Evolutionary conservation across 441 rosid genomes (phyloP), one percentile per base, ranked within the genome.

Genomic region (Eutrema salsugineum): DNA sequence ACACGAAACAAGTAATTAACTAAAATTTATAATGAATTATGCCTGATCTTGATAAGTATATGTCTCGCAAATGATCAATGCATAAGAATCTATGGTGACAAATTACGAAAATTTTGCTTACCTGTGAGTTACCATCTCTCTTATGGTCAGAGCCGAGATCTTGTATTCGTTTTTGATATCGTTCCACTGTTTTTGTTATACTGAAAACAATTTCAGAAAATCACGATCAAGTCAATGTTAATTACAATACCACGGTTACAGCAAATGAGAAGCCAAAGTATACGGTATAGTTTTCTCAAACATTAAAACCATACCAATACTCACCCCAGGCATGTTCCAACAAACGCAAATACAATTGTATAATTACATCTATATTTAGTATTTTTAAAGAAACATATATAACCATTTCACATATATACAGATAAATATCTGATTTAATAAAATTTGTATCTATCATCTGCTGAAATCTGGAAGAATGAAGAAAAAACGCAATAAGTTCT

Each of bases 111-210:
- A 12, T 2, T 33, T 14, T 24, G n/a, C 1, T 58, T 15, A 88
- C 97, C 93, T 80, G 82, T 72, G 80, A 57, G 53, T 72, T 56
- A 36, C 75, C 83, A 55, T 71, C 72, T 59, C 55, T 33, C 67
- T 75, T 78, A 63, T 47, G 56, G 71, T 40, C 71, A 67, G 60
- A 60, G 57, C 82, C 91, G 7, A 38, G 75, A 60, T 84, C 87
- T 79, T 79, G 88, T 50, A 83, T 46, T 70, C 81, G 87, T 77
- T 70, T 88, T 54, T 86, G 89, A 71, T 93, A 93, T 16, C 90
- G 78, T 58, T 93, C 98, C 71, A 93, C 81, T 10, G 84, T 88
- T 74, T 71, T 86, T 54, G 68, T 78, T 73, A 72, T 69, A 70
- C 97, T 93, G 84, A 68, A 76, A 8, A 35, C 27, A 24, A 6